A percentile compares a stretch with the other conserved stretches of the same genome.
phyloP scores from a whole-genome alignment of 805 yeast species.

The Wilhelminamyces savonicus region DNA sequence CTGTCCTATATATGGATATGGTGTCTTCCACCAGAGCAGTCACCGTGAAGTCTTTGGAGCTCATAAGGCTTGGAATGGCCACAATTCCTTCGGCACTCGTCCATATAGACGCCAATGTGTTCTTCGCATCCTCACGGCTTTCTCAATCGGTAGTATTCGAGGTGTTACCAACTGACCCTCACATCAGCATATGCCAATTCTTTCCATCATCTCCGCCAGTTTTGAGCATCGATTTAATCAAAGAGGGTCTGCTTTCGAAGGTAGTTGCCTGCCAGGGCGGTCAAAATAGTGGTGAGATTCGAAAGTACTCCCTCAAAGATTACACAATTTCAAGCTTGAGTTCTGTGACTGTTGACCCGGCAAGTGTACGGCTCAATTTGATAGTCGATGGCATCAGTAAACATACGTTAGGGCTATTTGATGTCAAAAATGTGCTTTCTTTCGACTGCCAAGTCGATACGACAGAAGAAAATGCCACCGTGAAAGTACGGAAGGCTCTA shows the following conservation, averaged over 20 bases:
- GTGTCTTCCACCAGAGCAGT: not conserved
- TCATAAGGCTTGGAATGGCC: conserved; percentile 21
- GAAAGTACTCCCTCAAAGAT: conserved; percentile 2
- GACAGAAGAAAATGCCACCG: not conserved
- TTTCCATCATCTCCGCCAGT: conserved; percentile 27
- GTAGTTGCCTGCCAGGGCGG: conserved; percentile 29
- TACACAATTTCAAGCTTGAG: not conserved
- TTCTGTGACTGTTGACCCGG: too few relatives aligned
- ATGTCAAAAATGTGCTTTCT: conserved; percentile 6
- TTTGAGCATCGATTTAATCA: conserved; percentile 13
- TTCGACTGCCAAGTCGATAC: conserved; percentile 5
- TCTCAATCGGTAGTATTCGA: conserved; percentile 27
- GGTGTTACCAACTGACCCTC: conserved; percentile 18
- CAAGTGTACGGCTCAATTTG: conserved; percentile 8
- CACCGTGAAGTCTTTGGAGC: conserved; percentile 9
- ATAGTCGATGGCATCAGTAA: conserved; percentile 1
- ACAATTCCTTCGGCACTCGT: conserved; percentile 24
- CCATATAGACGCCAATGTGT: conserved; percentile 18
- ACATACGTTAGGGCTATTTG: too few relatives aligned
- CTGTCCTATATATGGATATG: conserved; percentile 14
- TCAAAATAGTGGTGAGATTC: conserved; percentile 26
- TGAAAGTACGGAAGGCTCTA: too few relatives aligned
- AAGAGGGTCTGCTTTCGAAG: conserved; percentile 1
- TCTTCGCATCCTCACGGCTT: conserved; percentile 22
- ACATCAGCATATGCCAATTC: conserved; percentile 13